Evolutionary conservation across 2,329 filamentous ascomycete genomes (phyloP).

Genomic region (Colletotrichum cordylinicola): DNA sequence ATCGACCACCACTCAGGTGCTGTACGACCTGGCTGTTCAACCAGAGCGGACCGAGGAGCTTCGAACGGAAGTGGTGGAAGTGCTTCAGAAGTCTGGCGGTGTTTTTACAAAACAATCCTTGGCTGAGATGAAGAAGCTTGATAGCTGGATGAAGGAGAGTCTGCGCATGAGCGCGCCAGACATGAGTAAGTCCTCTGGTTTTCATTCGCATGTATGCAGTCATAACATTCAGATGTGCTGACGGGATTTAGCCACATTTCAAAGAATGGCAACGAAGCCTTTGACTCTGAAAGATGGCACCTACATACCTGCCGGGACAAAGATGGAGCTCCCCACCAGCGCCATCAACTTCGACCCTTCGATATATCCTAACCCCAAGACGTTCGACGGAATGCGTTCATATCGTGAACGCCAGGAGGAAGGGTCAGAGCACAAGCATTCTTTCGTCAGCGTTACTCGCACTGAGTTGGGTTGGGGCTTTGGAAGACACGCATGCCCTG

Average conservation of each 20-base stretch:
- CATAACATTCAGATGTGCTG: background rate
- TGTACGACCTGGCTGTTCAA: conserved; percentile 53
- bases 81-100: conserved; percentile 37
- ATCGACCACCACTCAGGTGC: conserved; percentile 46
- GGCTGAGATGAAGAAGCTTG: conserved; percentile 42
- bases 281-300: conserved; percentile 45
- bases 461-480: conserved; percentile 13
- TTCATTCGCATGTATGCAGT: background rate
- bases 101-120: conserved; percentile 39
- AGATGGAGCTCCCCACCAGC: conserved; percentile 44
- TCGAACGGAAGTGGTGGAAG: conserved; percentile 53
- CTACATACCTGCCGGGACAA: conserved; percentile 41
- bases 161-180: conserved; percentile 35
- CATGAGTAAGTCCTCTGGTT: conserved; percentile 32
- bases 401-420: conserved; percentile 42
- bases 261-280: conserved; percentile 46
- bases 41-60: conserved; percentile 56
- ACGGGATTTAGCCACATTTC: background rate
- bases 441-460: conserved; percentile 42
- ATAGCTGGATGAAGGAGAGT: conserved; percentile 45
- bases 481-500: conserved; percentile 22
- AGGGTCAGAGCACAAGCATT: conserved; percentile 30
- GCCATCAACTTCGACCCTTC: conserved; percentile 41
- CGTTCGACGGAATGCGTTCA: conserved; percentile 54
- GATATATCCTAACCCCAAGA: conserved; percentile 41